These are phyloP conservation scores for Bremia lactucae DNA, from an alignment of 352 stramenopile species.

Conservation along the genomic window DNA sequence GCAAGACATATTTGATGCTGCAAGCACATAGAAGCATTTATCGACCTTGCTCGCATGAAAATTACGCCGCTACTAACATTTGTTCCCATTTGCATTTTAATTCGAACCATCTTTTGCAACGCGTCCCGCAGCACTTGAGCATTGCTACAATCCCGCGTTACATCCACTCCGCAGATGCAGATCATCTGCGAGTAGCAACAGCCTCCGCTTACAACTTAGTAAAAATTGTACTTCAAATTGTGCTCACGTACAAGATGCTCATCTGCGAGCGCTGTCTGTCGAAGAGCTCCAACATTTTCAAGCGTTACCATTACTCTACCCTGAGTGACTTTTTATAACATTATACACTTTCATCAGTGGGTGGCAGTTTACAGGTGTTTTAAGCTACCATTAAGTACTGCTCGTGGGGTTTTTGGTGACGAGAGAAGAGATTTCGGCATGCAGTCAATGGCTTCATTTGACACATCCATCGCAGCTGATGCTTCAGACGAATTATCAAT, in stretches of 20 bases:
- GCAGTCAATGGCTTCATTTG: no score
- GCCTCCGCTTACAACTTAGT: no score
- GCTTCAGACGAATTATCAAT: no score
- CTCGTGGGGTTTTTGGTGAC: no score
- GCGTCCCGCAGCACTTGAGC: conserved; percentile 19
- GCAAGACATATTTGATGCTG: conserved; percentile 38
- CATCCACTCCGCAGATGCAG: conserved; percentile 29
- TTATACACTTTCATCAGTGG: no score
- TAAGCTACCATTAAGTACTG: no score
- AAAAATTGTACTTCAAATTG: no score
- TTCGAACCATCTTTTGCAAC: conserved; percentile 32
- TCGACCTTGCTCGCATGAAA: not conserved
- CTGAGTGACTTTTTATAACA: conserved; percentile 11
- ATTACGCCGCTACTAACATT: conserved; percentile 14
- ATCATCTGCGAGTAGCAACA: conserved; percentile 25
- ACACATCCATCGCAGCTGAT: no score
- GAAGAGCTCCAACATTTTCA: conserved; percentile 14
- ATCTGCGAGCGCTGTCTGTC: conserved; percentile 20
- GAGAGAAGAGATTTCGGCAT: no score
- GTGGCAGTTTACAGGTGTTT: not conserved
- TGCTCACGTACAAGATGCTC: conserved; percentile 32
- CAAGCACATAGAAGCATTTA: conserved; percentile 2
- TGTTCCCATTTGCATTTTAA: conserved; percentile 42
- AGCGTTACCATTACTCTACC: conserved; percentile 15
- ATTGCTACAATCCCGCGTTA: conserved; percentile 11